phyloP scores from a whole-genome alignment of 768 basidiomycete species.

The Pleurotus pulmonarius region DNA sequence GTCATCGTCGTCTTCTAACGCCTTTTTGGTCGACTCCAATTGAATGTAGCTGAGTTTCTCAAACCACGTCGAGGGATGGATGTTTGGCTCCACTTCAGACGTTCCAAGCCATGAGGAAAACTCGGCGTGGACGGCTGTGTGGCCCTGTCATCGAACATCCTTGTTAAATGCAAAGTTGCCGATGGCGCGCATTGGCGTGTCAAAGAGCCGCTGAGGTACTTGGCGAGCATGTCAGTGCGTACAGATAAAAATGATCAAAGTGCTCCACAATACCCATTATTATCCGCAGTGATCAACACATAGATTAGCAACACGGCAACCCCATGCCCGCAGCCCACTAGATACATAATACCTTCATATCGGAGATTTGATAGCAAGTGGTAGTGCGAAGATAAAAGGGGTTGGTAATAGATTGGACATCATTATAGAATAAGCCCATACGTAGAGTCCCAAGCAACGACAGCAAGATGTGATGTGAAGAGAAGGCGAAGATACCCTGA shows the following conservation, averaged over 20 bases:
- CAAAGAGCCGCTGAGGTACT: not conserved
- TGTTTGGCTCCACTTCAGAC: too few species aligned
- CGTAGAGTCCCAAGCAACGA: not conserved
- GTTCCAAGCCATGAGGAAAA: too few species aligned
- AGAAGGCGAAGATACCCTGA: not conserved
- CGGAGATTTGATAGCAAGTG: not conserved
- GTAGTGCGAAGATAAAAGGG: not conserved
- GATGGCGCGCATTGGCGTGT: not conserved
- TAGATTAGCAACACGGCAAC: not conserved
- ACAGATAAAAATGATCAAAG: too few species aligned
- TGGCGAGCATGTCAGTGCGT: not conserved
- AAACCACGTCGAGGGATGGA: too few species aligned
- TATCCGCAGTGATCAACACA: conserved; percentile 1
- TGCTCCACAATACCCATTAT: too few species aligned
- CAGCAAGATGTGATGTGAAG: not conserved
- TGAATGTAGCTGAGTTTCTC: too few species aligned
- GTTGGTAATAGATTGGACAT: not conserved
- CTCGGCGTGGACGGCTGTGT: too few species aligned
- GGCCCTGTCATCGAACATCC: too few species aligned
- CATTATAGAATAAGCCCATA: not conserved
- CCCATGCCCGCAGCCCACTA: not conserved
- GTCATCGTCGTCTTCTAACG: too few species aligned
- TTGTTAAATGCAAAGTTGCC: not conserved
- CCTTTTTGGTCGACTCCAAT: too few species aligned
- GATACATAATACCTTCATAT: not conserved